Conservation (phyloP, 306 rosid species). For the Corylus avellana region DNA sequence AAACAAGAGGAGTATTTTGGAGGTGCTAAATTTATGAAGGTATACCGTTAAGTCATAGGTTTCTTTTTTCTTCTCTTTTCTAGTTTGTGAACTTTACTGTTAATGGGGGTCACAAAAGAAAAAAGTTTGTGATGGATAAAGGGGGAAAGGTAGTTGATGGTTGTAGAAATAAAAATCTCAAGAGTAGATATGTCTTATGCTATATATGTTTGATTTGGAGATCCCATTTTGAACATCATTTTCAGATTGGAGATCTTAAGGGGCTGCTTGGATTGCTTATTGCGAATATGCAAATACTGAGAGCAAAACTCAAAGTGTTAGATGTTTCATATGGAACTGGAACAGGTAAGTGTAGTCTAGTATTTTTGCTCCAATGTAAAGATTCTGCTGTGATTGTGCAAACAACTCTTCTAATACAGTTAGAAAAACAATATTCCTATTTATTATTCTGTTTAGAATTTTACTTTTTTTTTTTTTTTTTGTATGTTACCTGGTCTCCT, state of each 20-base stretch:
- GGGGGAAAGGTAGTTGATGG: background rate
- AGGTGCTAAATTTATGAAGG: conserved; percentile 91
- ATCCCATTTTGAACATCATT: conserved; percentile 15
- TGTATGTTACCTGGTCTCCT: background rate
- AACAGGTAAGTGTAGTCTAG: conserved; percentile 55
- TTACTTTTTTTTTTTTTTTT: background rate
- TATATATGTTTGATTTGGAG: conserved; percentile 21
- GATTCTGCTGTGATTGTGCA: background rate
- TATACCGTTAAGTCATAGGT: conserved; percentile 13
- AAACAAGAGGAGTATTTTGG: conserved; percentile 91
- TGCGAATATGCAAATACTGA: conserved; percentile 75
- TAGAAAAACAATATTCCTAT: background rate
- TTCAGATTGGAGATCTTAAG: conserved; percentile 89
- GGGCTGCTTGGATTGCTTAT: conserved; percentile 76
- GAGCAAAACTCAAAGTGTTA: conserved; percentile 75
- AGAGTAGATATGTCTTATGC: background rate
- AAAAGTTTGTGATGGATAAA: background rate
- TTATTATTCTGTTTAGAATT: background rate
- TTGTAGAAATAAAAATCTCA: background rate
- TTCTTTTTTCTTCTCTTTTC: background rate
- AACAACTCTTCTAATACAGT: background rate
- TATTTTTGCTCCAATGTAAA: conserved; percentile 19
- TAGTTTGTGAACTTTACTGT: background rate
- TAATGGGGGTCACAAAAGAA: background rate
- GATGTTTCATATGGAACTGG: conserved; percentile 72